Evolutionary conservation across 169 alveolate genomes (phyloP), one percentile per base, ranked within the genome.

Genomic region (Eimeria maxima): DNA sequence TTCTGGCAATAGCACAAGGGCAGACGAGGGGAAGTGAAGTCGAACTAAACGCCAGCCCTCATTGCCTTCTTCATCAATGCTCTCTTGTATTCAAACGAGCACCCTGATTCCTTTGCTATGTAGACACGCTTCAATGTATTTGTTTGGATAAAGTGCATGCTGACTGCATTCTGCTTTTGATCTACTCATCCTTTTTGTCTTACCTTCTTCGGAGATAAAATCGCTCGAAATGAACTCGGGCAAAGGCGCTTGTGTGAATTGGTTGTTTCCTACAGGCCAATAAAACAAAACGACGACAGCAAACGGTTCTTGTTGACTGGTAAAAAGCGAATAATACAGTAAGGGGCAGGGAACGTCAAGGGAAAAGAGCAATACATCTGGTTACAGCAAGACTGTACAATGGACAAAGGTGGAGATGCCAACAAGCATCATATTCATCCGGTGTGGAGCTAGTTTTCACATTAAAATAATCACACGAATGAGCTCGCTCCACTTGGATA

Each of bases 201-300:
- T 74, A 74, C 86, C 86, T 74, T 42, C 53, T 0, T 42, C 33
- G 60, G 86, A 74, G 29, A 74, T 38, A 33, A 42, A 38, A 13
- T 74, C 60, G 33, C 33, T 10, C 0, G 38, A 33, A 18, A 13
- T 18, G 0, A 74, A 42, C 1, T 38, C 86, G 27, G 86, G 86
- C 86, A 74, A 7, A 44, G 86, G 86, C 55, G 86, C 60, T 60
- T 74, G 86, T 20, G 57, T 42, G 33, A 74, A 74, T 10, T 10
- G 3, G 29, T 1, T 8, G 14, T 29, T 38, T 74, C 55, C 86
- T 74, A 60, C 0, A 16, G 3, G 13, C 8, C 53, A 20, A 42
- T 16, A 18, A 74, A 74, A 38, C 50, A 22, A 44, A 20, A 69
- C 18, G 22, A 69, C 8, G 78, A 4, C 10, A 11, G 29, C 20